Conservation (phyloP, 2,329 filamentous ascomycete genomes). For the Beauveria pseudobassiana region DNA sequence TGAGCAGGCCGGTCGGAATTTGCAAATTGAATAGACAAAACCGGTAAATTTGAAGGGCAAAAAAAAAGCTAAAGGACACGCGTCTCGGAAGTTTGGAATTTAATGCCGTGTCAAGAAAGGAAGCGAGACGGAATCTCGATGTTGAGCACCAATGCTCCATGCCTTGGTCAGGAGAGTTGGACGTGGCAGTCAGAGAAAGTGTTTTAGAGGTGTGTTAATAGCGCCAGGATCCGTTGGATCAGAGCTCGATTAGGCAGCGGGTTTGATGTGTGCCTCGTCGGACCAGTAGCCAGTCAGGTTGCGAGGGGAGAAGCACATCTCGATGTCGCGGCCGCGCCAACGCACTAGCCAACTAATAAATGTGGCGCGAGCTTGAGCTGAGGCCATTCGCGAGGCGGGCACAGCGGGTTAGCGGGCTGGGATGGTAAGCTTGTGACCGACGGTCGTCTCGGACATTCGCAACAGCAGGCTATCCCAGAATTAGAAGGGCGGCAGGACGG, state of each 20-base stretch:
- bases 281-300: not conserved
- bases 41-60: not conserved
- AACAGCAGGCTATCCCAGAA: too few species aligned
- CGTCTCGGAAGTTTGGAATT: not conserved
- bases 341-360: not conserved
- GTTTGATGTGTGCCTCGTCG: not conserved
- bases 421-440: not conserved
- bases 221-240: not conserved
- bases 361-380: slow-evolving; percentile 3
- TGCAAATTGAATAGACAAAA: not conserved
- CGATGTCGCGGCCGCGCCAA: not conserved
- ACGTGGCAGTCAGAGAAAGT: not conserved
- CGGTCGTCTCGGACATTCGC: not conserved
- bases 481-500: too few species aligned
- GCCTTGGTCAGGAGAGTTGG: not conserved
- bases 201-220: not conserved
- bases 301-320: not conserved
- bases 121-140: not conserved
- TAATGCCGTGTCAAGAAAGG: not conserved
- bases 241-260: not conserved
- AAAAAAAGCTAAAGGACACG: not conserved
- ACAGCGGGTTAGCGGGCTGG: not conserved
- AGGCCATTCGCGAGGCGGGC: not conserved
- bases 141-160: not conserved
- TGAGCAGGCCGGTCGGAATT: not conserved